Base-by-base conservation (phyloP, 2,329 filamentous ascomycete genomes). In the Epichloe elymi region DNA sequence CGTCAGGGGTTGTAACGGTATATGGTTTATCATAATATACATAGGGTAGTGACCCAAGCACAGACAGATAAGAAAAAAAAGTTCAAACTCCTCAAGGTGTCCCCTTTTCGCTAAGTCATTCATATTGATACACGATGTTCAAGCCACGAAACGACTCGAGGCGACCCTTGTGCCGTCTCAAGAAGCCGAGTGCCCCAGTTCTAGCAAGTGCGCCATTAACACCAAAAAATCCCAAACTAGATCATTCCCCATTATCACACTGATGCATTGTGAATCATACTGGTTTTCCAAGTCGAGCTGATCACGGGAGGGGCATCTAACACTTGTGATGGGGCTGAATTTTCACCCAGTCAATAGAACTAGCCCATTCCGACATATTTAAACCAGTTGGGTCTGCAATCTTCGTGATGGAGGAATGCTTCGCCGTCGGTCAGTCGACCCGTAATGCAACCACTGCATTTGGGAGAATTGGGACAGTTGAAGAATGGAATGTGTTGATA, bases 401-500 rank as follows among this genome's bases (percentile, higher is more conserved):
- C 93, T 66, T 98, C 93, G 62, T 85, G 83, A 60, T 89, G 80
- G 44, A 98, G 72, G 75, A 82, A 95, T 33, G 82, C 72, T 62
- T 89, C 90, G 56, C 93, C 93, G 57, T 94, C 89, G 26, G 88
- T 96, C 61, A 96, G 86, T 53, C 85, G 80, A 47, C 91, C 93
- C 0, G 87, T 80, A n/a, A 83, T 78, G 65, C 91, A 97, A 57
- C 87, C 88, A 58, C 78, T 84, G 66, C 91, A 97, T 68, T 97
- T 97, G 47, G 88, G 86, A 49, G 86, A 95, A 70, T 95, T 97
- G 55, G 93, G 93, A 65, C 93, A 98, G 72, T 98, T 98, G 76
- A 95, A 95, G 72, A 95, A 98, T 44, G 93, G 93, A 50, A 97
- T 90, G 61, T 98, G 93, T 62, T 96, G 89, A 71, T 98, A 98